Evolutionary conservation across 768 basidiomycete genomes (phyloP).

Genomic region (Nidularia sp.): DNA sequence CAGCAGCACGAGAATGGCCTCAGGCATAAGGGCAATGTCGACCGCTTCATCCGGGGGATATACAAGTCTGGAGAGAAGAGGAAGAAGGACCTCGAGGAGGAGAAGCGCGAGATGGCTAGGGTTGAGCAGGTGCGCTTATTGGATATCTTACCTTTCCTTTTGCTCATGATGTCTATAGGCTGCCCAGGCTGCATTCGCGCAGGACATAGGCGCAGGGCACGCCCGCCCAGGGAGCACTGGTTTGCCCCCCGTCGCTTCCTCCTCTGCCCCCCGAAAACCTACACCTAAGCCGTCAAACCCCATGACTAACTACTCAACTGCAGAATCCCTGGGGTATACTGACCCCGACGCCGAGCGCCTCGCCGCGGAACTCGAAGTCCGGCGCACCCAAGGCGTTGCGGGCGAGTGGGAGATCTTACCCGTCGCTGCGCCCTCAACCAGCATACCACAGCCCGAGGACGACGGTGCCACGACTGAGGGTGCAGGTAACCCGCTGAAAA

Average conservation of each 20-base stretch:
- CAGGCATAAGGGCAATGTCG: constrained; percentile 91
- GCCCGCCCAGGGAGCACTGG: constrained; percentile 34
- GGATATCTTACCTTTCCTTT: neutral
- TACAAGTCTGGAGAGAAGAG: constrained; percentile 92
- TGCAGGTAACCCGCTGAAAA: constrained; percentile 20
- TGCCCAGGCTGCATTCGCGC: constrained; percentile 74
- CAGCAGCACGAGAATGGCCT: constrained; percentile 91
- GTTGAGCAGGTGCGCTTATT: constrained; percentile 66
- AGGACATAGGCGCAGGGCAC: constrained; percentile 69
- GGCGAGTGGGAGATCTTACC: constrained; percentile 75
- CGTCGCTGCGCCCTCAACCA: constrained; percentile 3
- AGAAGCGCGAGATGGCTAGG: constrained; percentile 79
- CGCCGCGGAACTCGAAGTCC: constrained; percentile 55
- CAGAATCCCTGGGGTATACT: constrained; percentile 73
- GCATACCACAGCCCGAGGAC: neutral
- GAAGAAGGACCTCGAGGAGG: constrained; percentile 81
- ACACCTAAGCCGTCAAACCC: constrained; percentile 53
- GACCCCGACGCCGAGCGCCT: constrained; percentile 73
- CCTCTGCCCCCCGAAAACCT: constrained; percentile 31
- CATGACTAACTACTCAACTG: constrained; percentile 85
- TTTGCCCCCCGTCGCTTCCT: constrained; percentile 27
- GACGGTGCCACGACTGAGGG: constrained; percentile 11
- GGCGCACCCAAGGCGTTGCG: constrained; percentile 61
- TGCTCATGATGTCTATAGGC: constrained; percentile 39
- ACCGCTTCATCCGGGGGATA: constrained; percentile 85